These are phyloP conservation scores for Russula emetica DNA, from an alignment of 768 basidiomycete genomes.

Conservation along the genomic window DNA sequence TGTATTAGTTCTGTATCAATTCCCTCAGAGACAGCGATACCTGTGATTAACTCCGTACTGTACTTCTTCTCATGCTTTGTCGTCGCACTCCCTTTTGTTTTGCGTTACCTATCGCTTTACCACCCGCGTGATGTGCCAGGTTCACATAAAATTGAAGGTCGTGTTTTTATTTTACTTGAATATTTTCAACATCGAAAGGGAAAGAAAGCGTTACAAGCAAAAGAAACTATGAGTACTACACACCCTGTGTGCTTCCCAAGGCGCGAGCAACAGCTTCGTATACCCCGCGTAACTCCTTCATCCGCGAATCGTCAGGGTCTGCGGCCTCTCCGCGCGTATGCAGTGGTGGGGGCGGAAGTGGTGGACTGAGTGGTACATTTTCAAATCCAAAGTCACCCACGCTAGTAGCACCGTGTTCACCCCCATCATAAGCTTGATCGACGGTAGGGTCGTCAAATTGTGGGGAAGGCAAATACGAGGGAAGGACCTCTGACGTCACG, in stretches of 20 bases:
- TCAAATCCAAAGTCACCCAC: slow-evolving; percentile 11
- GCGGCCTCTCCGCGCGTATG: slow-evolving; percentile 21
- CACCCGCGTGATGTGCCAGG: not conserved
- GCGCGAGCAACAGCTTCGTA: slow-evolving; percentile 27
- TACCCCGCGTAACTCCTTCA: slow-evolving; percentile 17
- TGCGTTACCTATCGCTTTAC: not conserved
- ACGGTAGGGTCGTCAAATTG: not conserved
- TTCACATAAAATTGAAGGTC: not conserved
- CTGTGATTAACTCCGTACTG: slow-evolving; percentile 4
- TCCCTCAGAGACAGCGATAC: slow-evolving; percentile 15
- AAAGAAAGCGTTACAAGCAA: not conserved
- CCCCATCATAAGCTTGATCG: not conserved
- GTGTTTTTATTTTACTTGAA: not conserved
- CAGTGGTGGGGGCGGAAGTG: slow-evolving; percentile 12
- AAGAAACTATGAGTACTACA: not conserved
- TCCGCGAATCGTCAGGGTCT: slow-evolving; percentile 15
- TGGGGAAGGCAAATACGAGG: slow-evolving; percentile 27
- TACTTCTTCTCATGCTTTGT: not conserved
- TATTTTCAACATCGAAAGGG: not conserved
- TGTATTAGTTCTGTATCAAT: slow-evolving; percentile 19
- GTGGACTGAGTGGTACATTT: slow-evolving; percentile 26
- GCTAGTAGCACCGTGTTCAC: not conserved
- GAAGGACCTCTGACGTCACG: slow-evolving; percentile 25
- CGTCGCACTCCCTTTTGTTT: slow-evolving; percentile 5
- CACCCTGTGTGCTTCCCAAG: slow-evolving; percentile 6